These are phyloP conservation scores for Daphne laureola DNA, from an alignment of 441 rosid species.

Conservation along the genomic window DNA sequence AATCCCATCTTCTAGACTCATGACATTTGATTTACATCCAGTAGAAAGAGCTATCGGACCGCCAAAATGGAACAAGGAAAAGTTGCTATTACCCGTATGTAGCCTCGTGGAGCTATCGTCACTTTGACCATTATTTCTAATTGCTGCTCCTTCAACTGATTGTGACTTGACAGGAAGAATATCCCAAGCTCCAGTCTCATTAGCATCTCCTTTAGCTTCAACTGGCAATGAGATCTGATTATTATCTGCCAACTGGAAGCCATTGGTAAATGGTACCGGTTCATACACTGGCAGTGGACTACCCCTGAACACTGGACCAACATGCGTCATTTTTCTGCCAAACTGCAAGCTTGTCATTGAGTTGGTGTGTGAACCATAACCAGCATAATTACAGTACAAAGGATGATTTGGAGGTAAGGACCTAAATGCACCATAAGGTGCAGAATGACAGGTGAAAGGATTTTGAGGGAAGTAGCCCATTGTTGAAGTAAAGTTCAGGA, in stretches of 20 bases:
- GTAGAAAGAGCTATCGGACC: slow-evolving; percentile 66
- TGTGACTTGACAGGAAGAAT: slow-evolving; percentile 14
- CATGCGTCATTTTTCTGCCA: slow-evolving; percentile 41
- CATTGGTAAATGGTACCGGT: slow-evolving; percentile 39
- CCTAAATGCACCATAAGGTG: slow-evolving; percentile 51
- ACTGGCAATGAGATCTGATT: slow-evolving; percentile 26
- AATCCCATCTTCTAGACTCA: slow-evolving; percentile 31
- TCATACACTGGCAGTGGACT: slow-evolving; percentile 50
- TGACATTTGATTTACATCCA: slow-evolving; percentile 35
- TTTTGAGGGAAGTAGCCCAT: slow-evolving; percentile 78
- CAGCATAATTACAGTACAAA: slow-evolving; percentile 48
- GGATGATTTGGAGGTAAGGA: slow-evolving; percentile 52
- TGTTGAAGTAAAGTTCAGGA: slow-evolving; percentile 51
- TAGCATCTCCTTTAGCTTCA: slow-evolving; percentile 17
- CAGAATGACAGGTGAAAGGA: slow-evolving; percentile 63
- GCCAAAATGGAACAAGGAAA: slow-evolving; percentile 87
- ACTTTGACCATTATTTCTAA: slow-evolving; percentile 23
- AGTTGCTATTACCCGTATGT: slow-evolving; percentile 30
- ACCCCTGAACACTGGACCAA: slow-evolving; percentile 38
- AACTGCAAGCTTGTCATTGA: slow-evolving; percentile 60
- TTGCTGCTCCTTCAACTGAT: slow-evolving; percentile 22
- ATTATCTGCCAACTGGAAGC: slow-evolving; percentile 32
- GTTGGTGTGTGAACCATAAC: slow-evolving; percentile 55
- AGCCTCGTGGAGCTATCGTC: slow-evolving; percentile 28
- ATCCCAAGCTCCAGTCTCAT: slow-evolving; percentile 29